Evolutionary conservation across 2,329 filamentous ascomycete genomes (phyloP).

Genomic region (Ophiobolus disseminans): DNA sequence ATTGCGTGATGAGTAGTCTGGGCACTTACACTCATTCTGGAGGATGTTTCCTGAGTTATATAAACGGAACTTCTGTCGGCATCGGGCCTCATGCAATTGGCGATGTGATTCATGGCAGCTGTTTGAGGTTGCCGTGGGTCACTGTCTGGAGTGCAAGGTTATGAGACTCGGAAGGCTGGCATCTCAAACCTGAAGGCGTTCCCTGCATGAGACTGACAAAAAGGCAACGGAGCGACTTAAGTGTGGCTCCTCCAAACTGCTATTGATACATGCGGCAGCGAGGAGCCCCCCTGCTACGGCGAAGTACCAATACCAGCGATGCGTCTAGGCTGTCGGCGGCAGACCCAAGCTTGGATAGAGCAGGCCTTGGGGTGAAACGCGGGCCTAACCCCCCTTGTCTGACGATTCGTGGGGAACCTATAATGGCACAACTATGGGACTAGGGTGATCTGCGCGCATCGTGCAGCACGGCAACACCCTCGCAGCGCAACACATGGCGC

Average conservation of each 20-base stretch:
- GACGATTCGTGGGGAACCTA: conserved; percentile 51
- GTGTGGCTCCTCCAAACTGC: conserved; percentile 46
- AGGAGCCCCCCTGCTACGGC: conserved; percentile 38
- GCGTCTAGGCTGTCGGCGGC: conserved; percentile 48
- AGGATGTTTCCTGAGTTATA: conserved; percentile 49
- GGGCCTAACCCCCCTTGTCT: conserved; percentile 46
- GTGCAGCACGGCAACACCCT: conserved; percentile 30
- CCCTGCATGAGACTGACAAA: conserved; percentile 48
- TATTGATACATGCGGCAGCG: conserved; percentile 45
- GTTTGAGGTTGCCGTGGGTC: conserved; percentile 48
- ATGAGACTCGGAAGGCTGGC: conserved; percentile 50
- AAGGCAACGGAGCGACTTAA: conserved; percentile 45
- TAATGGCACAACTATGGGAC: conserved; percentile 29
- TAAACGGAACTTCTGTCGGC: conserved; percentile 45
- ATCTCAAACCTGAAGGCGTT: conserved; percentile 51
- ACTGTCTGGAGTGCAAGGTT: conserved; percentile 47
- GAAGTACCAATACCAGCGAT: conserved; percentile 41
- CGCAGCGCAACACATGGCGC: conserved; percentile 18
- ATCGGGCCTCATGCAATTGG: conserved; percentile 51
- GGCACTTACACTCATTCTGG: conserved; percentile 40
- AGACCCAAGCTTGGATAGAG: conserved; percentile 39
- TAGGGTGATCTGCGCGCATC: conserved; percentile 38
- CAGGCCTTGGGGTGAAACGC: conserved; percentile 46
- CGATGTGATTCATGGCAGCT: conserved; percentile 52
- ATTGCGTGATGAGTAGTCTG: conserved; percentile 32